Conservation (phyloP, 805 yeast species). For the Clavispora santaluciae region DNA sequence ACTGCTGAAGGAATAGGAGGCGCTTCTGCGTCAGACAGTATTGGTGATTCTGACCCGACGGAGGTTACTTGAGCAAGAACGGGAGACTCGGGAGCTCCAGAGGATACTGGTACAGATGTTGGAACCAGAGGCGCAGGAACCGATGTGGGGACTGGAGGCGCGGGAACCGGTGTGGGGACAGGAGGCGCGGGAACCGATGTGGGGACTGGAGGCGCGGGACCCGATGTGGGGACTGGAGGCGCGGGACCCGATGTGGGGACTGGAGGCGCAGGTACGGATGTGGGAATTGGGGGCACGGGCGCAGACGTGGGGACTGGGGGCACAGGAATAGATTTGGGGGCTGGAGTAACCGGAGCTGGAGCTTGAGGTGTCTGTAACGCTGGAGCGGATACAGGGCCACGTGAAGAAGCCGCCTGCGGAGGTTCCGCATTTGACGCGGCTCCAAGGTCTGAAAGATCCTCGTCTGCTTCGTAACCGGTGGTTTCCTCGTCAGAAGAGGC, state of each 20-base stretch:
- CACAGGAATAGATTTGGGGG: conserved; percentile 14
- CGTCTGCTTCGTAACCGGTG: conserved; percentile 73
- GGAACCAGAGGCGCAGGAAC: conserved; percentile 1
- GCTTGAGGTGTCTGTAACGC: neutral
- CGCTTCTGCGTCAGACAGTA: neutral
- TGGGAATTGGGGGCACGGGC: conserved; percentile 10
- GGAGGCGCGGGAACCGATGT: conserved; percentile 14
- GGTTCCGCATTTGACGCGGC: conserved; percentile 7
- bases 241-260: neutral
- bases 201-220: conserved; percentile 13
- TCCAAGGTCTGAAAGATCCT: conserved; percentile 34
- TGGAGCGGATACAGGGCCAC: conserved; percentile 1
- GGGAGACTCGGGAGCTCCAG: too few species aligned
- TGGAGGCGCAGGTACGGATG: conserved; percentile 16
- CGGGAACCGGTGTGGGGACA: conserved; percentile 8
- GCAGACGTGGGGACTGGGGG: conserved; percentile 19
- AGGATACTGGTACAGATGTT: neutral
- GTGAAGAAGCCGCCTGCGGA: conserved; percentile 5
- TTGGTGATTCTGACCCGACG: too few species aligned
- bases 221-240: conserved; percentile 14
- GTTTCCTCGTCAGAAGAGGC: conserved; percentile 19
- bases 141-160: conserved; percentile 10
- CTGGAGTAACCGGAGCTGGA: conserved; percentile 11
- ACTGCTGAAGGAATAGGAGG: conserved; percentile 4
- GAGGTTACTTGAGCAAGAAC: too few species aligned